Evolutionary conservation across 108 stramenopile species (phyloP).

Genomic region (Nannochloropsis salina): DNA sequence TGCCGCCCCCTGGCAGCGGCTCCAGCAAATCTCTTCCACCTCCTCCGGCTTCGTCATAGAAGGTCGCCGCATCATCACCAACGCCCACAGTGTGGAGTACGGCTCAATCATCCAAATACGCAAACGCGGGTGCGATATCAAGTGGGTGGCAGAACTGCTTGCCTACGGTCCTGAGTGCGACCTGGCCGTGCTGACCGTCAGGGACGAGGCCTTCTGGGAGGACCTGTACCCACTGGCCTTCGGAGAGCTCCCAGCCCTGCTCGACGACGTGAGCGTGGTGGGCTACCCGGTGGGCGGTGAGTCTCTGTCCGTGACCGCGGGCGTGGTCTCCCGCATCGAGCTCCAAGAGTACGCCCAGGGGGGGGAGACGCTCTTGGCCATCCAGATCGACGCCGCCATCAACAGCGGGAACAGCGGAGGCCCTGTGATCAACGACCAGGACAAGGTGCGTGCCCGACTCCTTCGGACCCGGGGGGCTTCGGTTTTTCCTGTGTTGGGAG

Average conservation of each 20-base stretch:
- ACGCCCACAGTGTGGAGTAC: conserved; percentile 64
- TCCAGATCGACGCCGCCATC: conserved; percentile 68
- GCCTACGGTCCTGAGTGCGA: conserved; percentile 51
- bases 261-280: conserved; percentile 62
- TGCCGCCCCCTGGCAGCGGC: conserved; percentile 49
- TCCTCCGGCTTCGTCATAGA: conserved; percentile 50
- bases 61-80: conserved; percentile 59
- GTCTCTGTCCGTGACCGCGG: conserved; percentile 59
- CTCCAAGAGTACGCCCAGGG: conserved; percentile 54
- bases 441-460: conserved; percentile 39
- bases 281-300: conserved; percentile 66
- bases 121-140: conserved; percentile 34
- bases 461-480: too few relatives aligned
- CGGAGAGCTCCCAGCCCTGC: conserved; percentile 56
- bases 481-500: too few relatives aligned
- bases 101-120: conserved; percentile 57
- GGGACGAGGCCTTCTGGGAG: conserved; percentile 47
- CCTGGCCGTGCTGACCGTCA: conserved; percentile 49
- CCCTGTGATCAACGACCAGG: conserved; percentile 61
- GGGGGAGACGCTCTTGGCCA: conserved; percentile 54
- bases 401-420: conserved; percentile 64
- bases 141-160: conserved; percentile 24
- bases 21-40: conserved; percentile 47
- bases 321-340: conserved; percentile 65
- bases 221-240: conserved; percentile 31